phyloP scores from a whole-genome alignment of 2,329 filamentous ascomycete genomes.

The Fusarium sp. region DNA sequence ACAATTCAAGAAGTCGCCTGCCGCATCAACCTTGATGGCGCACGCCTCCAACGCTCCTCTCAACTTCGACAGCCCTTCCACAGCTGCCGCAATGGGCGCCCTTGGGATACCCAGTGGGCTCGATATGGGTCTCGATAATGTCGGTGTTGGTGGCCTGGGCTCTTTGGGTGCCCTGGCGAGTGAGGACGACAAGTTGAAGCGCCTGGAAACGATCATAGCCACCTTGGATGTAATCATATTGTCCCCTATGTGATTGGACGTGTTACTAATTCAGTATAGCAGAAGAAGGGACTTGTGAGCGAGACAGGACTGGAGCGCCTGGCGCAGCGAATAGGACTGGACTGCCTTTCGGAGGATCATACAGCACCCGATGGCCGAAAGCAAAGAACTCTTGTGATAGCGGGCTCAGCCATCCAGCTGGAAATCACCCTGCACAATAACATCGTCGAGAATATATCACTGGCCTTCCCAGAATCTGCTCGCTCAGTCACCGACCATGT shows the following conservation, averaged over 20 bases:
- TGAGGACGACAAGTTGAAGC: slow-evolving; percentile 65
- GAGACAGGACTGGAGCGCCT: slow-evolving; percentile 79
- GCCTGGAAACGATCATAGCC: slow-evolving; percentile 61
- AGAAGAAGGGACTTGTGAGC: slow-evolving; percentile 71
- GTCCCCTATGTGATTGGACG: background rate
- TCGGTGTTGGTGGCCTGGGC: slow-evolving; percentile 59
- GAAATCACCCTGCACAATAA: slow-evolving; percentile 71
- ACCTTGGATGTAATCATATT: slow-evolving; percentile 56
- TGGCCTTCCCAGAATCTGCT: slow-evolving; percentile 70
- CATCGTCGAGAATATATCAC: slow-evolving; percentile 68
- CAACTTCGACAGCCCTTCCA: slow-evolving; percentile 72
- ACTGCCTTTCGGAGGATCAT: slow-evolving; percentile 67
- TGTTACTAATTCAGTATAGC: slow-evolving; percentile 37
- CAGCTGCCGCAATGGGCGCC: slow-evolving; percentile 68
- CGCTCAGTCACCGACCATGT: slow-evolving; percentile 68
- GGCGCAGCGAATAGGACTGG: slow-evolving; percentile 72
- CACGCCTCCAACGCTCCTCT: slow-evolving; percentile 57
- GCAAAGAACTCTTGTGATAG: slow-evolving; percentile 67
- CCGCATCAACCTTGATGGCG: slow-evolving; percentile 60
- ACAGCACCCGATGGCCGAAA: slow-evolving; percentile 58
- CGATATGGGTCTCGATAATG: slow-evolving; percentile 63
- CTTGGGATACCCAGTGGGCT: slow-evolving; percentile 60
- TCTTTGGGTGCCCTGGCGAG: slow-evolving; percentile 53
- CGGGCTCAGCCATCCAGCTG: slow-evolving; percentile 67
- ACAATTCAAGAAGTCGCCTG: slow-evolving; percentile 71